Conservation (phyloP, 495 filamentous ascomycete species). For the Daldinia childiae region DNA sequence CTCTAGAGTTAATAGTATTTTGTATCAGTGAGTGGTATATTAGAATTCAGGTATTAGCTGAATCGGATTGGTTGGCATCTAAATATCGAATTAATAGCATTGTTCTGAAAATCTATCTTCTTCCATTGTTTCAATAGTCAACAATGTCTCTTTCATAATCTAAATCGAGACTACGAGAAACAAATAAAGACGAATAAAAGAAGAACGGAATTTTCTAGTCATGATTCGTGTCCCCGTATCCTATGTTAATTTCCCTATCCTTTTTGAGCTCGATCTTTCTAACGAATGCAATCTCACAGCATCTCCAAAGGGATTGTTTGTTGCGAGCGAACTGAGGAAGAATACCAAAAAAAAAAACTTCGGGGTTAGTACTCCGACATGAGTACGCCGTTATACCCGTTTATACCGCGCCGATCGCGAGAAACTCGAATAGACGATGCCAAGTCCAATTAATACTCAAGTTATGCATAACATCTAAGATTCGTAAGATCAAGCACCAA, state of each 20-base stretch:
- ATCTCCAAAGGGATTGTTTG: background rate
- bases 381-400: constrained; percentile 5
- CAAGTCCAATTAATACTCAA: constrained; percentile 17
- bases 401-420: background rate
- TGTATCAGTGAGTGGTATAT: background rate
- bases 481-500: constrained; percentile 21
- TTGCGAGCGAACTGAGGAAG: background rate
- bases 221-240: background rate
- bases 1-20: background rate
- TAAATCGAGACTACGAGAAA: background rate
- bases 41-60: background rate
- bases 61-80: background rate
- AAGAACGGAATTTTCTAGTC: background rate
- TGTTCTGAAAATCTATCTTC: constrained; percentile 1
- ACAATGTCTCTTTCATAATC: background rate
- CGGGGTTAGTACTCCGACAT: background rate
- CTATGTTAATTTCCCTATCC: background rate
- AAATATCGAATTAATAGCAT: constrained; percentile 23
- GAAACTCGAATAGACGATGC: constrained; percentile 16
- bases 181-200: background rate
- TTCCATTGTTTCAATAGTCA: constrained; percentile 10
- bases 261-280: background rate
- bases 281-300: background rate
- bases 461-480: constrained; percentile 10
- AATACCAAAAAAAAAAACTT: background rate